These are phyloP conservation scores for Aspergillus diversus DNA, from an alignment of 495 filamentous ascomycete genomes.

Conservation along the genomic window DNA sequence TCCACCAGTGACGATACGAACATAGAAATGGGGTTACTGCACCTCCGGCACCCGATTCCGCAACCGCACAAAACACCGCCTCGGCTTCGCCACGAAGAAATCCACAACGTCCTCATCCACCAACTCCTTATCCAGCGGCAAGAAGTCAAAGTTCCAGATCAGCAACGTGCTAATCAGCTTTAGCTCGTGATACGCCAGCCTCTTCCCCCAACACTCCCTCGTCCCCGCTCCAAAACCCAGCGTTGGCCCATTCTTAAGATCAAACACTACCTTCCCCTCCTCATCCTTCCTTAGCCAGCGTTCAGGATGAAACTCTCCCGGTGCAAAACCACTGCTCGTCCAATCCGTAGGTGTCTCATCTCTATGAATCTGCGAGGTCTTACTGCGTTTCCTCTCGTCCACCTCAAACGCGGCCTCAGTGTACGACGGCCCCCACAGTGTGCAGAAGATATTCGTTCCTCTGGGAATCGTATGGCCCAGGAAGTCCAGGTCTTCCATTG, in stretches of 20 bases:
- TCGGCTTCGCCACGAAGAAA: background rate
- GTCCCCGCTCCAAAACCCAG: background rate
- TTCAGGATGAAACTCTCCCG: background rate
- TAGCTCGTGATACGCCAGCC: background rate
- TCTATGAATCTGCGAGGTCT: background rate
- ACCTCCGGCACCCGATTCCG: background rate
- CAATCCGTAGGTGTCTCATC: background rate
- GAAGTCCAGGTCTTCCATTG: background rate
- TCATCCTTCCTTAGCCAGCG: background rate
- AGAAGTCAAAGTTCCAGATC: background rate
- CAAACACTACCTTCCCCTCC: background rate
- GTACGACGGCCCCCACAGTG: background rate
- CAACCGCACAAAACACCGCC: slow-evolving; percentile 1
- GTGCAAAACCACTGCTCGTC: background rate
- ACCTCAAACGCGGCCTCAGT: background rate
- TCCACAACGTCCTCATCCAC: background rate
- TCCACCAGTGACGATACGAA: too few species aligned
- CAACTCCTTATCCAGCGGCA: background rate
- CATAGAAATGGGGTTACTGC: too few species aligned
- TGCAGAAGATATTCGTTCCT: background rate
- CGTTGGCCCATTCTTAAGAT: background rate
- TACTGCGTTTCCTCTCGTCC: background rate
- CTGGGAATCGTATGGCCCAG: background rate
- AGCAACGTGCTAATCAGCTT: background rate
- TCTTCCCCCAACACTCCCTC: background rate